A percentile compares a stretch with the other conserved stretches of the same genome.
Evolutionary conservation across 805 yeast species (phyloP).

Genomic region (Wickerhamiella siamensis): DNA sequence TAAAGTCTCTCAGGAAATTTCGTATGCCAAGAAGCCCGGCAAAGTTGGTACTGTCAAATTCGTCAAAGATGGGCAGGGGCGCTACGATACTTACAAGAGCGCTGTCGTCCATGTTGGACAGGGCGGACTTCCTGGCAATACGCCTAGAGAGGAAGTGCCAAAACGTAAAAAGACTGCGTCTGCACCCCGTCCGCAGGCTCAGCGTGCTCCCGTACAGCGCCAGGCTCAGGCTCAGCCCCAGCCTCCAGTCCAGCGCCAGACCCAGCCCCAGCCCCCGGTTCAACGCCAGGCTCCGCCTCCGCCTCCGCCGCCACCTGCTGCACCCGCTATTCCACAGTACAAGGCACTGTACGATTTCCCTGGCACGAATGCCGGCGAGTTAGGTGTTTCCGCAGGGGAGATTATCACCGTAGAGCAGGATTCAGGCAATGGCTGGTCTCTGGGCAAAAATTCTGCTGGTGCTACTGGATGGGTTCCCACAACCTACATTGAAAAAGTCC

Average conservation of each 20-base stretch:
- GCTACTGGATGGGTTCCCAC: constrained; percentile 97
- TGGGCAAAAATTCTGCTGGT: constrained; percentile 66
- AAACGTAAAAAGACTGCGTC: constrained; percentile 24
- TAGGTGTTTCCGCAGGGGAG: constrained; percentile 66
- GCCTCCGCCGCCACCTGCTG: constrained; percentile 54
- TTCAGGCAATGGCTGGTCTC: constrained; percentile 87
- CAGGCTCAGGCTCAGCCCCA: constrained; percentile 13
- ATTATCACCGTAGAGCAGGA: constrained; percentile 56
- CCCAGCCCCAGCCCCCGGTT: constrained; percentile 2
- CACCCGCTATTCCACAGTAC: constrained; percentile 54
- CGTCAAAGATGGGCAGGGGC: constrained; percentile 42
- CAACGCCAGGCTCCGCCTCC: constrained; percentile 14
- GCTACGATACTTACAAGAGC: constrained; percentile 72
- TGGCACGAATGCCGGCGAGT: constrained; percentile 73
- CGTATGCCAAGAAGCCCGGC: constrained; percentile 85
- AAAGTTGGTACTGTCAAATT: constrained; percentile 59
- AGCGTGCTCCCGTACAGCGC: constrained; percentile 17
- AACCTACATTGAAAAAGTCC: constrained; percentile 48
- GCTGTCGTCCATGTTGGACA: constrained; percentile 67
- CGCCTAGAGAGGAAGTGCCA: constrained; percentile 65
- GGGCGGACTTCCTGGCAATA: constrained; percentile 56
- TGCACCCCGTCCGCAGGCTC: constrained; percentile 11
- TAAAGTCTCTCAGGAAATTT: constrained; percentile 54
- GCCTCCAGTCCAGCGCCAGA: constrained; percentile 14
- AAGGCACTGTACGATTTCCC: constrained; percentile 80